phyloP scores from a whole-genome alignment of 495 filamentous ascomycete species.

The Podospora fimiseda region DNA sequence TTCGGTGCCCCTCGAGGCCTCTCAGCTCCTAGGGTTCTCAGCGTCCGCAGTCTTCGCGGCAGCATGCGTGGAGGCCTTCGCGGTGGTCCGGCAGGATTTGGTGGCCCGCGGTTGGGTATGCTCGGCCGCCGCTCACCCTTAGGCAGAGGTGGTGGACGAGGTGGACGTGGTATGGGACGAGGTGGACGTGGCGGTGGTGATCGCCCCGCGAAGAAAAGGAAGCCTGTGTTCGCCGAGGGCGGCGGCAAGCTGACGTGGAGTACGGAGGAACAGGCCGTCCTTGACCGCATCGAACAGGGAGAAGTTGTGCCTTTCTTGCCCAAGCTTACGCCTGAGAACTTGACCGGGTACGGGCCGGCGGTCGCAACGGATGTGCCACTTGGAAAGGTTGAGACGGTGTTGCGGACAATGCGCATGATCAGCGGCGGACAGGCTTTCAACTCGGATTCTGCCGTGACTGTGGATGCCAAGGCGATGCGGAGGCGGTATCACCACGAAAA shows the following conservation, averaged over 20 bases:
- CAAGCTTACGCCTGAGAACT: conserved; percentile 12
- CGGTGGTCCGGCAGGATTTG: neutral
- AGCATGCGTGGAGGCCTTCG: conserved; percentile 6
- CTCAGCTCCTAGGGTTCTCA: conserved; percentile 21
- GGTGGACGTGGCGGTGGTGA: neutral
- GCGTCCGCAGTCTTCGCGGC: conserved; percentile 25
- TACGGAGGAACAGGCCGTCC: conserved; percentile 16
- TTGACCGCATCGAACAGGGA: conserved; percentile 25
- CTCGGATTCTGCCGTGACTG: conserved; percentile 17
- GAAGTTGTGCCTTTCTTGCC: conserved; percentile 21
- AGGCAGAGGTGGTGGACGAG: neutral
- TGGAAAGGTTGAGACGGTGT: conserved; percentile 21
- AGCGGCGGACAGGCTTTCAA: conserved; percentile 27
- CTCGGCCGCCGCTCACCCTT: too few relatives aligned
- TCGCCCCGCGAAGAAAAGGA: neutral
- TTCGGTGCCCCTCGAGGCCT: too few relatives aligned
- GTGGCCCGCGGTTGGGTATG: neutral
- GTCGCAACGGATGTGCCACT: conserved; percentile 21
- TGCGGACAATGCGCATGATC: conserved; percentile 28
- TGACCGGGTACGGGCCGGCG: conserved; percentile 29
- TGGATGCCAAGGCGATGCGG: conserved; percentile 9
- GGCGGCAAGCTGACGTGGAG: conserved; percentile 14
- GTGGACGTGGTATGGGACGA: conserved; percentile 1
- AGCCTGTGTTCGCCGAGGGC: neutral
- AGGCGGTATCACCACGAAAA: conserved; percentile 14